Percentiles rank a stretch among this genome's conserved stretches.
Conservation (phyloP, 192 early-diverging fungal species). For the Backusella westeae region DNA sequence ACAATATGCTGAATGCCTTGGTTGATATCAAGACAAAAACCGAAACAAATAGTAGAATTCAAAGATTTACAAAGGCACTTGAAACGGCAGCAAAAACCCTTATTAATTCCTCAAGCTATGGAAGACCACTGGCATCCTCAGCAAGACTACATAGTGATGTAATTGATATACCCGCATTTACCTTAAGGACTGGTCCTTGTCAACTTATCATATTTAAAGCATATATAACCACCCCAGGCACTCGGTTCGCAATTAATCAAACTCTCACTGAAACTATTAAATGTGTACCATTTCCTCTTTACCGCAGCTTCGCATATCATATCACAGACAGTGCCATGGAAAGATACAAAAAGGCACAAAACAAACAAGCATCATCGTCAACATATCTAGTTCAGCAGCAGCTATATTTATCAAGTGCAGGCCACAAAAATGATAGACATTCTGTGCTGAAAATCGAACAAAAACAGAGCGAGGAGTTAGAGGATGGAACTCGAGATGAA, state of each 20-base stretch:
- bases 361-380: neutral
- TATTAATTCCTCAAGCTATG: constrained; percentile 12
- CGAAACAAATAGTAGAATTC: neutral
- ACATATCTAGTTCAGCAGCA: neutral
- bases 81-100: constrained; percentile 12
- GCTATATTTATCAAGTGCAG: constrained; percentile 8
- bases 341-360: neutral
- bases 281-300: constrained; percentile 27
- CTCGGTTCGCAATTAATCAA: constrained; percentile 23
- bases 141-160: constrained; percentile 25
- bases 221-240: constrained; percentile 25
- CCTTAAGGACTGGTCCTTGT: constrained; percentile 20
- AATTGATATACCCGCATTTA: constrained; percentile 31
- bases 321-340: constrained; percentile 17
- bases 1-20: neutral
- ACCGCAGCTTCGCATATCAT: constrained; percentile 12
- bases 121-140: constrained; percentile 10
- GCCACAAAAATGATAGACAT: neutral
- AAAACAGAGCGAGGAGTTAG: neutral
- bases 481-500: neutral
- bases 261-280: constrained; percentile 14
- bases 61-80: constrained; percentile 11
- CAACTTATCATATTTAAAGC: constrained; percentile 30
- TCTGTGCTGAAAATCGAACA: neutral
- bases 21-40: neutral